Conservation (phyloP, 2,329 filamentous ascomycete genomes). For the Pezicula carpinea region DNA sequence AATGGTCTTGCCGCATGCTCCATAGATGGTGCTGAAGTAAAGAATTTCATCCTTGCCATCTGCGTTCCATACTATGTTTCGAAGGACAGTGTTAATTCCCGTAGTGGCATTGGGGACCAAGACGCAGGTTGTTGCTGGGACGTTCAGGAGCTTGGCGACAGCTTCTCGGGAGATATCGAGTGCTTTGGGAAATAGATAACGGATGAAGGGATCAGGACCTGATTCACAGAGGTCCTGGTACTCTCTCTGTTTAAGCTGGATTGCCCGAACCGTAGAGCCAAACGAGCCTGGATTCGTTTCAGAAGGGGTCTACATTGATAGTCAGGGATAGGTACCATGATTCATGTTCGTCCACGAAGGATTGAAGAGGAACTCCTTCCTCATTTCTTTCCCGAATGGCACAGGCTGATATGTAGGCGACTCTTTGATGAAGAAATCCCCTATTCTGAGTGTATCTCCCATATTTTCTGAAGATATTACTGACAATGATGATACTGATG, state of each 20-base stretch:
- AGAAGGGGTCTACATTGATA: not conserved
- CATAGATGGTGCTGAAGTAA: slow-evolving; percentile 73
- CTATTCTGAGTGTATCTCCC: slow-evolving; percentile 12
- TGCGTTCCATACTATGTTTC: slow-evolving; percentile 61
- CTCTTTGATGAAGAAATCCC: slow-evolving; percentile 13
- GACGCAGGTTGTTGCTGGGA: slow-evolving; percentile 61
- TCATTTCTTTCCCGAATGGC: slow-evolving; percentile 29
- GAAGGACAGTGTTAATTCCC: slow-evolving; percentile 73
- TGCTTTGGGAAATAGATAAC: slow-evolving; percentile 57
- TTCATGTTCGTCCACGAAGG: slow-evolving; percentile 30
- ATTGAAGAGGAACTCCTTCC: slow-evolving; percentile 30
- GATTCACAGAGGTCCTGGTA: slow-evolving; percentile 65
- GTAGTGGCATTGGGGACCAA: slow-evolving; percentile 79
- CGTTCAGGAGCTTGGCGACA: slow-evolving; percentile 62
- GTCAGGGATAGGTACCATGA: slow-evolving; percentile 24
- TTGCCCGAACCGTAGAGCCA: slow-evolving; percentile 63
- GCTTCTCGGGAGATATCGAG: slow-evolving; percentile 62
- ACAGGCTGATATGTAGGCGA: slow-evolving; percentile 17
- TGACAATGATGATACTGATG: not conserved
- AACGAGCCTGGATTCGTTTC: slow-evolving; percentile 56
- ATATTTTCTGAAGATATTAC: slow-evolving; percentile 1
- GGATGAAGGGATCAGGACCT: slow-evolving; percentile 71
- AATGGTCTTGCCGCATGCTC: slow-evolving; percentile 67
- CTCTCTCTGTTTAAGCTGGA: slow-evolving; percentile 55
- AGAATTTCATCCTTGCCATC: slow-evolving; percentile 66